phyloP scores from a whole-genome alignment of 1,284 basidiomycete genomes.

The Lentinula novae-zelandiae region DNA sequence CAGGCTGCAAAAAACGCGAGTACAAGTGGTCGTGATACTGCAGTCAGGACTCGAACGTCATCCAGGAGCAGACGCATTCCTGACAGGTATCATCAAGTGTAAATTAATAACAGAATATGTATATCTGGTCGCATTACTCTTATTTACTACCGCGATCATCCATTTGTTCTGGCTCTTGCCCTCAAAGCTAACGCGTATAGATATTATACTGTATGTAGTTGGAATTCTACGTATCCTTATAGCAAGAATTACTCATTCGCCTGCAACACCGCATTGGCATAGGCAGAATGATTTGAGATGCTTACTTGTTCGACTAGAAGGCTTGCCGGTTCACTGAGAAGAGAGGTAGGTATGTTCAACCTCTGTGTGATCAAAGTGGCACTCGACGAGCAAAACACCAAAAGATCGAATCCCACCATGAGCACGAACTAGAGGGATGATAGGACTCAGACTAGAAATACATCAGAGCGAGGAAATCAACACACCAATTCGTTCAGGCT shows the following conservation, averaged over 20 bases:
- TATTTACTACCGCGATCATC: too few relatives aligned
- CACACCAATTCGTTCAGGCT: constrained; percentile 48
- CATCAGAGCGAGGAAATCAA: constrained; percentile 1
- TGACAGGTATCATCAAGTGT: neutral
- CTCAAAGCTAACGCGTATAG: too few relatives aligned
- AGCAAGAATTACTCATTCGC: constrained; percentile 25
- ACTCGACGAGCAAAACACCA: constrained; percentile 51
- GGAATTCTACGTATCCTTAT: too few relatives aligned
- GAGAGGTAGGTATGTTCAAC: constrained; percentile 37
- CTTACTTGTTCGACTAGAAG: constrained; percentile 35
- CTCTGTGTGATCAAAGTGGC: constrained; percentile 38
- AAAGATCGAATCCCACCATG: constrained; percentile 40
- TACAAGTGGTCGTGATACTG: neutral
- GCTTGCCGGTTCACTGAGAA: constrained; percentile 27
- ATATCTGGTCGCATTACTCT: constrained; percentile 9
- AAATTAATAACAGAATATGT: neutral
- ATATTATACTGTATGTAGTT: too few relatives aligned
- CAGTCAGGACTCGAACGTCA: neutral
- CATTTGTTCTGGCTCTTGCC: too few relatives aligned
- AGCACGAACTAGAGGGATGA: constrained; percentile 42
- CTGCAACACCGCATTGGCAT: constrained; percentile 34
- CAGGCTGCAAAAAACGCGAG: neutral
- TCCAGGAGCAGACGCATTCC: neutral
- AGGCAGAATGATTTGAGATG: constrained; percentile 39
- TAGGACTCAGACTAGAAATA: neutral